Evolutionary conservation across 2,329 filamentous ascomycete species (phyloP).

Genomic region (Nemania diffusa): DNA sequence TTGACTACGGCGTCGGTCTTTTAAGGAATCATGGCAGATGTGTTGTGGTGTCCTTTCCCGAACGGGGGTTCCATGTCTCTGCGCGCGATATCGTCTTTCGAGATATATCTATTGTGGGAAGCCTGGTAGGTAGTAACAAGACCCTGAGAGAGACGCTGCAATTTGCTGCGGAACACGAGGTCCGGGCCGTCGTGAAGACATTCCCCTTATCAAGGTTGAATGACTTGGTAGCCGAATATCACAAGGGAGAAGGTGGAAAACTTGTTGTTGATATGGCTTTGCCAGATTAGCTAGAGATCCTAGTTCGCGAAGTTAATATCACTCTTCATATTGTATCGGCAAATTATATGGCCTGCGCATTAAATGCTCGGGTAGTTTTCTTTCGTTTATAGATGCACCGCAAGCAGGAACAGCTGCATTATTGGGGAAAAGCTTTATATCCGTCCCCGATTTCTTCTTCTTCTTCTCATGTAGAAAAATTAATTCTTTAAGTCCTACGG

Average conservation of each 20-base stretch:
- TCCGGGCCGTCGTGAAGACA: conserved; percentile 50
- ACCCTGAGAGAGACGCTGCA: conserved; percentile 53
- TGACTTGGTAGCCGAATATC: conserved; percentile 56
- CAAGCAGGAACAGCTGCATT: no score
- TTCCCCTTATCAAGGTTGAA: conserved; percentile 53
- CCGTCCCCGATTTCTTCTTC: not conserved
- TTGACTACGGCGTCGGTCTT: conserved; percentile 58
- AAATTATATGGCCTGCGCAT: not conserved
- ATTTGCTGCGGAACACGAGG: conserved; percentile 51
- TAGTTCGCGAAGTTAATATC: not conserved
- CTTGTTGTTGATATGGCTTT: conserved; percentile 54
- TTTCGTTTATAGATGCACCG: no score
- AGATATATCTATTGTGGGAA: conserved; percentile 56
- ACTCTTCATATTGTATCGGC: not conserved
- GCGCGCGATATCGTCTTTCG: conserved; percentile 56
- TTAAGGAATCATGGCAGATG: conserved; percentile 58
- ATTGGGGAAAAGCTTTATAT: not conserved
- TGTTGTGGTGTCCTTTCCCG: conserved; percentile 59
- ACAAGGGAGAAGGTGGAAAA: conserved; percentile 57
- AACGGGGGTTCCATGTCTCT: conserved; percentile 55
- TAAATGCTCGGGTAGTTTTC: not conserved
- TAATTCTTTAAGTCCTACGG: not conserved
- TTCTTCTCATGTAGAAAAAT: not conserved
- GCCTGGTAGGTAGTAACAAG: conserved; percentile 55
- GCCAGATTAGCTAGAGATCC: conserved; percentile 20